A percentile compares a stretch with the other conserved stretches of the same genome.
Conservation (phyloP, 2,329 filamentous ascomycete genomes). For the Hymenoscyphus linearis region DNA sequence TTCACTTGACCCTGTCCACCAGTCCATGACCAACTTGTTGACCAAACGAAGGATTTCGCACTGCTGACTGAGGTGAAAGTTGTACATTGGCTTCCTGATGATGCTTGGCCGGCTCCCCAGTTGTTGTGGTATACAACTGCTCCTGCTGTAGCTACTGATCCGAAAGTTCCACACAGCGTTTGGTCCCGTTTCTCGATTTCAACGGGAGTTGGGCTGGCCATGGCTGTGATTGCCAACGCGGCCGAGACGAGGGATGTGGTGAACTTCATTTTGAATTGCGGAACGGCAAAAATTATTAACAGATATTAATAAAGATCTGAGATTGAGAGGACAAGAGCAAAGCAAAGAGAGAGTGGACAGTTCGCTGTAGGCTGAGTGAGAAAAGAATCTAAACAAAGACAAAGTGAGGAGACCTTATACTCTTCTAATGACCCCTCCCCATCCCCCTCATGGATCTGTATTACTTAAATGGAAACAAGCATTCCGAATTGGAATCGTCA, state of each 20-base stretch:
- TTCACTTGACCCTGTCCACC: constrained; percentile 36
- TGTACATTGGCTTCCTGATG: constrained; percentile 38
- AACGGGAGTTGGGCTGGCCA: constrained; percentile 16
- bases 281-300: neutral
- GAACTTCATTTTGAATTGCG: constrained; percentile 12
- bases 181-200: constrained; percentile 33
- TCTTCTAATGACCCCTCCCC: too few species aligned
- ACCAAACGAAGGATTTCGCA: constrained; percentile 27
- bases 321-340: neutral
- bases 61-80: constrained; percentile 30
- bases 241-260: constrained; percentile 9
- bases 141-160: constrained; percentile 24
- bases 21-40: constrained; percentile 37
- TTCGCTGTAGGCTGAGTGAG: neutral
- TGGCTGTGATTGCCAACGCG: constrained; percentile 4
- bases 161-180: constrained; percentile 24
- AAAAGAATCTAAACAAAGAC: neutral
- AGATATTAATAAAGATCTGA: too few species aligned
- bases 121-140: constrained; percentile 38
- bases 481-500: neutral
- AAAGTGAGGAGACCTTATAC: neutral
- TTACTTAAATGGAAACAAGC: neutral
- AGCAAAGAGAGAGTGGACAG: neutral
- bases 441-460: neutral
- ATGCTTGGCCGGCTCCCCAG: constrained; percentile 23